Evolutionary conservation across 2,329 filamentous ascomycete species (phyloP), one percentile per base, ranked within the genome.

Genomic region (Fusarium cicatricum): DNA sequence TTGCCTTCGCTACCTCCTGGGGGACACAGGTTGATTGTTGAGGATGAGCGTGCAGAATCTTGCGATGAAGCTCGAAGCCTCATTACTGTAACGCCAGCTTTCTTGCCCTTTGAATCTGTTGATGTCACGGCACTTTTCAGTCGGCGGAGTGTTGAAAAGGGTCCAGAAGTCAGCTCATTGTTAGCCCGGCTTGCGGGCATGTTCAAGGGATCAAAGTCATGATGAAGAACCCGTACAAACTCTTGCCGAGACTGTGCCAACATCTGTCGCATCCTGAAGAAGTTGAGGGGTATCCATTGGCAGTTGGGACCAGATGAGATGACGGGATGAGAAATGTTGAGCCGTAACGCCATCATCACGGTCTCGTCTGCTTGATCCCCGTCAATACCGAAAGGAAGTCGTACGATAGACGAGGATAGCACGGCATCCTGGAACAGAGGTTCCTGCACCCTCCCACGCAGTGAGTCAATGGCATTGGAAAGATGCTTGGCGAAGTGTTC

Each of bases 181-280:
- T n/a, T n/a, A n/a, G n/a, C n/a, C n/a, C n/a, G n/a, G n/a, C n/a
- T n/a, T n/a, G n/a, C n/a, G n/a, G n/a, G n/a, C n/a, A n/a, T n/a
- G n/a, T n/a, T 46, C 52, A 7, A 26, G 36, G n/a, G 55, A 42
- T 29, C 80, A 52, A 90, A 80, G 58, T 90, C 87, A 56, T 83
- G 80, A 65, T 87, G 83, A 3, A 88, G 79, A 28, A 80, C 80
- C 52, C 84, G 81, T 1, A 82, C 80, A 64, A 91, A 90, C 3
- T 80, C 80, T 5, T 84, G 78, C 38, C 86, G 80, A 60, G 85
- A 82, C 1, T 80, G 77, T 63, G 86, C 82, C 0, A 85, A 80
- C 58, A 88, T 82, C 71, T 91, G 89, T 53, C 87, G 86, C 8
- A 83, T 77, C 61, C 84, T 86, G 76, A 90, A 90, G 61, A 90